Conservation (phyloP, 78 protist species). For the Monosiga brevicollis region DNA sequence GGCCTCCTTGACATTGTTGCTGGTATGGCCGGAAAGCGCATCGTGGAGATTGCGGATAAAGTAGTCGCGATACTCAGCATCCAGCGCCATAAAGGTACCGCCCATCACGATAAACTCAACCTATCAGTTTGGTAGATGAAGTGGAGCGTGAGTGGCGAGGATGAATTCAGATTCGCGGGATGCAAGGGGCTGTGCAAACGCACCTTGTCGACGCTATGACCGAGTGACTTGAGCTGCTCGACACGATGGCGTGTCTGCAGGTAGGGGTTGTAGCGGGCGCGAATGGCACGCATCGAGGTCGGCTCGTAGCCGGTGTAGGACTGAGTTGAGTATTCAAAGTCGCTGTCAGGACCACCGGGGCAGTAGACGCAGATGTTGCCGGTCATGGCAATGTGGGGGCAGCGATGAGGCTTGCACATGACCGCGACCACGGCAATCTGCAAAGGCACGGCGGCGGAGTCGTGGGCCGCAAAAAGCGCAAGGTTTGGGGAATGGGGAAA, state of each 20-base stretch:
- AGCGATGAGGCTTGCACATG: constrained; percentile 95
- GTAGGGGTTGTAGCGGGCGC: constrained; percentile 89
- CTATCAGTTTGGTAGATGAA: background rate
- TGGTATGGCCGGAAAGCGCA: constrained; percentile 86
- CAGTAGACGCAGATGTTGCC: constrained; percentile 81
- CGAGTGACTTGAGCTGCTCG: constrained; percentile 80
- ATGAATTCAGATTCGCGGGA: too few relatives aligned
- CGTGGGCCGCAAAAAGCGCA: background rate
- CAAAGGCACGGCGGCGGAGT: background rate
- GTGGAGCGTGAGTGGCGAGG: too few relatives aligned
- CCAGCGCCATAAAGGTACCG: constrained; percentile 92
- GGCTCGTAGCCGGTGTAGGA: constrained; percentile 93
- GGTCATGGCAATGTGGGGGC: constrained; percentile 90
- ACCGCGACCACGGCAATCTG: constrained; percentile 90
- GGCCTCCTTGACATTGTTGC: constrained; percentile 68
- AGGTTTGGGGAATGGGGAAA: background rate
- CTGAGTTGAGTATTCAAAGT: constrained; percentile 92
- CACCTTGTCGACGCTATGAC: constrained; percentile 80
- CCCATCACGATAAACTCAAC: constrained; percentile 95
- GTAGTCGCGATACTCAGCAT: constrained; percentile 74
- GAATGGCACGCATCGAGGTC: constrained; percentile 93
- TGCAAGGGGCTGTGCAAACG: too few relatives aligned
- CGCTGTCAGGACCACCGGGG: constrained; percentile 95
- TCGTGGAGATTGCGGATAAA: constrained; percentile 87
- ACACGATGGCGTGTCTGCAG: constrained; percentile 72